Evolutionary conservation across 1,139 yeast species (phyloP), one percentile per base, ranked within the genome.

Genomic region (Trichomonascaceae sp.): DNA sequence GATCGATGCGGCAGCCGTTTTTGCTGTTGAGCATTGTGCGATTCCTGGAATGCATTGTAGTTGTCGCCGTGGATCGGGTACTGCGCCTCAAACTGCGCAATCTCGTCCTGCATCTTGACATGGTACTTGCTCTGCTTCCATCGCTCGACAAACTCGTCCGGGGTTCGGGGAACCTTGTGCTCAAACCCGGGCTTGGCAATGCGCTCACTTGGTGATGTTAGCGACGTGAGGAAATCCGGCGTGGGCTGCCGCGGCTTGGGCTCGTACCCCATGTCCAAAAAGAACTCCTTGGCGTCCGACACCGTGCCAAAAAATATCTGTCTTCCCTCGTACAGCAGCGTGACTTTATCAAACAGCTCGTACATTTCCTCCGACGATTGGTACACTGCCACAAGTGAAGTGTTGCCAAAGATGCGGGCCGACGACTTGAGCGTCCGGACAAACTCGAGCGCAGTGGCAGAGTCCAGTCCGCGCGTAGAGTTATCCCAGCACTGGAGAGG

Each of bases 311-410:
- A 80, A 57, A 54, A 82, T 37, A 82, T 75, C 56, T 81, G 92
- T 47, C 76, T 69, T 34, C 94, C 93, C 43, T 72, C 76, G 50
- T 80, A 80, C 28, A 82, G 59, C 14, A 82, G 74, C 28, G 73
- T 62, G 9, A 77, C 92, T 43, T 76, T 74, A 56, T 80, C 87
- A 48, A 81, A 81, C 38, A 74, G 56, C 37, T 77, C 74, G 51
- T 79, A 81, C 43, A 80, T 79, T 50, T 72, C 79, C 58, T 78
- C 84, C 22, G 84, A 74, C 45, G 87, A 81, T 60, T 81, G 93
- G 56, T 81, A 81, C 39, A 81, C 75, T 17, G 93, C 84, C 42
- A 82, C 78, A 32, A 79, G 59, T 1, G 84, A 73, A 17, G 87
- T 67, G 13, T 72, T 64, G 22, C 68, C 68, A 37, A 71, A 59